Evolutionary conservation across 371 early-diverging fungal genomes (phyloP).

Genomic region (Polyrhizophydium stewartii): DNA sequence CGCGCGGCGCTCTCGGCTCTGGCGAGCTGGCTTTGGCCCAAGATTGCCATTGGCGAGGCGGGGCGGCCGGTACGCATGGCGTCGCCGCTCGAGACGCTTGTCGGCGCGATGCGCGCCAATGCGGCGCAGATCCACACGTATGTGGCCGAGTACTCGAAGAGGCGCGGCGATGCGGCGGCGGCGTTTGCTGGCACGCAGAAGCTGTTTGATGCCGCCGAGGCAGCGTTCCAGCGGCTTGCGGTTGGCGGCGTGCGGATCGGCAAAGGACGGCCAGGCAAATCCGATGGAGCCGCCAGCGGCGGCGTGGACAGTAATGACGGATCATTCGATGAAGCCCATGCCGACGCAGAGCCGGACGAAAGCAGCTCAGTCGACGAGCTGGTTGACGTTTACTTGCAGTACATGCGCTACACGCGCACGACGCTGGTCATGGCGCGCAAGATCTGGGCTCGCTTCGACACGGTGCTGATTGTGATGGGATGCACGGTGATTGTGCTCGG

Average conservation of each 20-base stretch:
- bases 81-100: conserved; percentile 18
- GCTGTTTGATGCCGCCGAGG: background rate
- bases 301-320: background rate
- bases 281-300: no score
- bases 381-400: conserved; percentile 25
- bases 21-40: no score
- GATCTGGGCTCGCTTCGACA: conserved; percentile 92
- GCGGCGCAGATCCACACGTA: conserved; percentile 57
- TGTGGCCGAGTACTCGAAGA: background rate
- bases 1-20: no score
- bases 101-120: conserved; percentile 62
- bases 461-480: conserved; percentile 40
- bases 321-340: background rate
- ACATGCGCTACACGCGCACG: conserved; percentile 59
- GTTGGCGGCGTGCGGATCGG: no score
- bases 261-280: no score
- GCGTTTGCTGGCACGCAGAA: background rate
- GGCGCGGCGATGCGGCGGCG: background rate
- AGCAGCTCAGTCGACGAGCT: background rate
- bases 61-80: no score
- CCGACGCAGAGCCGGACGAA: no score
- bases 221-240: background rate
- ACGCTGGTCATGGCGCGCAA: conserved; percentile 68
- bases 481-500: background rate
- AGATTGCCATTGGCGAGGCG: no score